Base-by-base conservation (phyloP, 1,284 basidiomycete genomes). In the Trichosporon sp. region DNA sequence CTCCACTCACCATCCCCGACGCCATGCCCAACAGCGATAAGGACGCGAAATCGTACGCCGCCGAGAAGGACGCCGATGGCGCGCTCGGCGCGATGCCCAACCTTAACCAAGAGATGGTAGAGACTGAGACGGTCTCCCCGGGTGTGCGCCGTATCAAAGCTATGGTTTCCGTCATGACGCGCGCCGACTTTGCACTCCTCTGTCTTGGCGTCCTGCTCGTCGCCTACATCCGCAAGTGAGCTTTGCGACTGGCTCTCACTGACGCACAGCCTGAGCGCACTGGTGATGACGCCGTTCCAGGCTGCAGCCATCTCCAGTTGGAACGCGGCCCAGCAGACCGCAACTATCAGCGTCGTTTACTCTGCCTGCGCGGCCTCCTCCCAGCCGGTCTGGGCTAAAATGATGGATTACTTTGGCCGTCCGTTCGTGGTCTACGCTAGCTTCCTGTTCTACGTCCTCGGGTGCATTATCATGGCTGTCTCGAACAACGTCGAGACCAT, bases 301-400 rank as follows among this genome's bases (percentile, higher is more conserved):
- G 12, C 67, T 2, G 63, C 64, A 1, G 71, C 71, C 19, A 43
- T 73, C 11, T 38, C 51, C 0, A 32, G 43, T 2, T 73, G 68
- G 69, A 68, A 70, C 48, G 43, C 54, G 0, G 68, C 71, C 2
- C 69, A 54, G 26, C 66, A 70, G 21, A 37, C 65, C 0, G 51
- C 71, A 0, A 70, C 54, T 11, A 64, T 73, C 43, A 54, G 54
- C 21, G 71, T 73, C 16, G 65, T 59, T 32, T 69, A 69, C 54
- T 83, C 85, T 1, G 85, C 87, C 77, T 85, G 87, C 69, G 85
- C 89, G 67, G 88, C 89, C 21, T 86, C 89, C 43, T 88, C 91
- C 32, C 93, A 93, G 83, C 92, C 92, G 0, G 87, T 92, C 56
- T 90, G 92, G 76, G 92, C 92, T 2, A 93, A 92, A 82, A 81